Percentiles rank a stretch among this genome's conserved stretches.
Conservation (phyloP, 352 stramenopile genomes). For the Globisporangium perplexum region DNA sequence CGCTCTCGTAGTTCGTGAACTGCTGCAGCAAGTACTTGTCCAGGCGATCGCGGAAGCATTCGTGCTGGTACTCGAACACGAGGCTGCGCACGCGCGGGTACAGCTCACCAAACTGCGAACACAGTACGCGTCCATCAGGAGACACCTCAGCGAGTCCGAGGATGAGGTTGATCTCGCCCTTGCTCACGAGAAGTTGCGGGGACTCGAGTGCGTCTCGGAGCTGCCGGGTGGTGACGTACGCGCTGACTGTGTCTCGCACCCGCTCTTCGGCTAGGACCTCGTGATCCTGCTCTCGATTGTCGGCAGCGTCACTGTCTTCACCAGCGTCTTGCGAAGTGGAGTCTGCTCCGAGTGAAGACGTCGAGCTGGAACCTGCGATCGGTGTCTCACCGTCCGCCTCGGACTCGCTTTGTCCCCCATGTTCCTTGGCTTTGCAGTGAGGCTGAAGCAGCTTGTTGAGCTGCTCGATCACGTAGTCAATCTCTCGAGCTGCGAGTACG, state of each 20-base stretch:
- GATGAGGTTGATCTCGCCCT: conserved; percentile 52
- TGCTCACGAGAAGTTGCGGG: conserved; percentile 43
- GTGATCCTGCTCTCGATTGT: neutral
- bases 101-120: conserved; percentile 29
- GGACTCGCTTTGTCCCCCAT: neutral
- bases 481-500: conserved; percentile 22
- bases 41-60: conserved; percentile 30
- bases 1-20: conserved; percentile 44
- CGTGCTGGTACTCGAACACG: conserved; percentile 58
- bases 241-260: conserved; percentile 14
- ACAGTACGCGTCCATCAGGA: conserved; percentile 24
- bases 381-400: conserved; percentile 13
- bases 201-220: conserved; percentile 45
- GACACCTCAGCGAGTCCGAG: conserved; percentile 27
- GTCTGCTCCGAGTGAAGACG: neutral
- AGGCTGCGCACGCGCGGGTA: conserved; percentile 37
- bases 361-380: conserved; percentile 6
- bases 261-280: conserved; percentile 3
- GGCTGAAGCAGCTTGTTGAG: conserved; percentile 32
- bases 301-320: conserved; percentile 9
- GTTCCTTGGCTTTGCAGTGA: conserved; percentile 11
- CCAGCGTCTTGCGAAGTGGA: conserved; percentile 4
- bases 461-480: conserved; percentile 36
- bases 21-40: conserved; percentile 43
- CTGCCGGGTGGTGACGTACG: conserved; percentile 33